Base-by-base conservation (phyloP, 1,284 basidiomycete genomes). In the Retiboletus flavoniger region DNA sequence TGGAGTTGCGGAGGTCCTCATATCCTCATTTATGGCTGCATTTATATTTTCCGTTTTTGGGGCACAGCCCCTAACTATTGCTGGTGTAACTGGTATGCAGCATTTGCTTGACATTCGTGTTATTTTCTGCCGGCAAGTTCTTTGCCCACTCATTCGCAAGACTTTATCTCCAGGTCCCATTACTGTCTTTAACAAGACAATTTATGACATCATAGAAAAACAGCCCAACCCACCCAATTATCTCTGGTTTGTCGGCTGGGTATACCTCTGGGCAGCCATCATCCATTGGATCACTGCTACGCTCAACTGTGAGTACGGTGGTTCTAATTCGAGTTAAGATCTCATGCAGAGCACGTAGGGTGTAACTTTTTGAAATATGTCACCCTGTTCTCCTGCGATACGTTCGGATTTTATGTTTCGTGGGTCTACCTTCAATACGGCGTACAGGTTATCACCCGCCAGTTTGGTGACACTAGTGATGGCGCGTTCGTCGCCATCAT, bases 191-290 rank as follows among this genome's bases (percentile, higher is more conserved):
- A 95, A 95, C 76, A 93, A 92, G 74, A 93, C 90, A 5, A 93
- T 95, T 46, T 95, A 82, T 68, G 80, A 89, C 63, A 93, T 95
- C 55, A 76, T 93, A 52, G 68, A 80, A 60, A 75, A 74, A 16
- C 76, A 78, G 54, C 60, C 76, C 8, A 76, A 86, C 57, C 75
- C 83, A 7, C 90, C 90, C 7, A 72, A 84, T 60, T 95, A 94
- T 64, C 79, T 95, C 7, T 89, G 92, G 53, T 95, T 96, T 64
- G 82, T 95, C 17, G 91, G 91, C 14, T 96, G 93, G 94, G 88
- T 93, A 0, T 92, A 94, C 68, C 78, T 96, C 2, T 97, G 95
- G 95, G 91, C 84, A 13, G 95, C 95, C 0, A 93, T 95, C 41
- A 79, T 96, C 54, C 95, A 98, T 67, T 96, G 91, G 84, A 69